A percentile compares a stretch with the other conserved stretches of the same genome.
phyloP scores from a whole-genome alignment of 176 grass and related monocot species.

The Aegilops longissima region DNA sequence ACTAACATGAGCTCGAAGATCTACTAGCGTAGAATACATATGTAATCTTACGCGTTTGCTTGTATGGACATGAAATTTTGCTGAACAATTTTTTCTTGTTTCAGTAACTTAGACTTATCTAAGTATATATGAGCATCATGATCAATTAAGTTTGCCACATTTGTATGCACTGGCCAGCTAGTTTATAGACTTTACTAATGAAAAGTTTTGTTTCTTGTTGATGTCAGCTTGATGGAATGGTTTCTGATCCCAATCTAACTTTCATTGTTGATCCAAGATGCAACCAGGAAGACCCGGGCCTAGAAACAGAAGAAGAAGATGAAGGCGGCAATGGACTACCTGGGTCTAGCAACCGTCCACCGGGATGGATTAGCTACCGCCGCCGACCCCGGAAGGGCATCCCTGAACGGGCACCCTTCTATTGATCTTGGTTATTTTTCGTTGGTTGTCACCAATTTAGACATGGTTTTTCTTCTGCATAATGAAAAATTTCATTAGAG shows the following conservation, averaged over 20 bases:
- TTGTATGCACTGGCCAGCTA: background rate
- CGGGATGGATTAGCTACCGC: background rate
- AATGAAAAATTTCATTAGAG: background rate
- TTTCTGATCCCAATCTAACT: background rate
- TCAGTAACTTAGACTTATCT: background rate
- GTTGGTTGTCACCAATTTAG: background rate
- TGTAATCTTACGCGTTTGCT: background rate
- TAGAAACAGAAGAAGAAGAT: background rate
- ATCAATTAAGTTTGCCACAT: background rate
- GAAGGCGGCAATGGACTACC: background rate
- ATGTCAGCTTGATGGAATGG: background rate
- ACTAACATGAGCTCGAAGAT: background rate
- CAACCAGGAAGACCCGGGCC: background rate
- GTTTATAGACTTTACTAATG: background rate
- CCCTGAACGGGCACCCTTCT: background rate
- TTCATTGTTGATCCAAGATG: background rate
- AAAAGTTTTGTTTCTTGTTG: background rate
- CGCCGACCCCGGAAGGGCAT: background rate
- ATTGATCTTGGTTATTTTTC: background rate
- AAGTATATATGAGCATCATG: background rate
- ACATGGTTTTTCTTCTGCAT: background rate
- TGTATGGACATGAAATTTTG: background rate
- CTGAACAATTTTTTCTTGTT: background rate
- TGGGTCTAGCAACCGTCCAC: background rate
- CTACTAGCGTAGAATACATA: background rate